Base-by-base conservation (phyloP, 768 basidiomycete species). In the Leccinellum albellum region DNA sequence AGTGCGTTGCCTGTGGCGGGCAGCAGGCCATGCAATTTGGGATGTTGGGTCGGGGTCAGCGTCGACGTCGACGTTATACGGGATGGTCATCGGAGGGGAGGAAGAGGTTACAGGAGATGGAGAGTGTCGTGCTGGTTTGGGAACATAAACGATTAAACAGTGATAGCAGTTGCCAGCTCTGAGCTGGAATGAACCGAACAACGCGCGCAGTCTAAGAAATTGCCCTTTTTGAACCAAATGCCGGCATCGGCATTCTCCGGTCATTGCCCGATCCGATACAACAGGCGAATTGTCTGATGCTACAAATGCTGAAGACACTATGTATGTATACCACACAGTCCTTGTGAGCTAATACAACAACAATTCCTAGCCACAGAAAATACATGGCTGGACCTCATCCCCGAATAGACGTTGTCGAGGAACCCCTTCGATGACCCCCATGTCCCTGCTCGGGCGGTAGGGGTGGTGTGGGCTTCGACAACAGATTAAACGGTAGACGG, bases 11-110 rank as follows among this genome's bases (percentile, higher is more conserved):
- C 64, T 75, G 61, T 67, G 66, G 40, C 66, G 70, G 31, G 71
- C 73, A 56, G 81, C 76, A 49, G 89, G 89, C 89, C 89, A 91
- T 23, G 89, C 73, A 47, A 90, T 85, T 69, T 89, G 89, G 13
- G 84, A 86, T 0, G 87, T 87, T n/a, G 88, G 86, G 69, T 90
- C 88, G 23, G 88, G 85, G 66, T 88, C 86, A 20, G 82, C 70
- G 62, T 76, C 75, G 15, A 67, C 70, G 62, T 76, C 75, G 15
- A 67, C 64, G 58, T 66, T 72, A 58, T 82, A 75, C 42, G 85
- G 79, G 66, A 85, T 82, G 58, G 86, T 76, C 87, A 90, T 90
- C 51, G 53, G 54, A 54, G 3, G 50, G 44, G 21, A 33, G 35
- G 21, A 17, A 7, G 44, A 37, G 24, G 32, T 21, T 12, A 33